phyloP scores from a whole-genome alignment of 208 protist species.

The Crithidia fasciculata region DNA sequence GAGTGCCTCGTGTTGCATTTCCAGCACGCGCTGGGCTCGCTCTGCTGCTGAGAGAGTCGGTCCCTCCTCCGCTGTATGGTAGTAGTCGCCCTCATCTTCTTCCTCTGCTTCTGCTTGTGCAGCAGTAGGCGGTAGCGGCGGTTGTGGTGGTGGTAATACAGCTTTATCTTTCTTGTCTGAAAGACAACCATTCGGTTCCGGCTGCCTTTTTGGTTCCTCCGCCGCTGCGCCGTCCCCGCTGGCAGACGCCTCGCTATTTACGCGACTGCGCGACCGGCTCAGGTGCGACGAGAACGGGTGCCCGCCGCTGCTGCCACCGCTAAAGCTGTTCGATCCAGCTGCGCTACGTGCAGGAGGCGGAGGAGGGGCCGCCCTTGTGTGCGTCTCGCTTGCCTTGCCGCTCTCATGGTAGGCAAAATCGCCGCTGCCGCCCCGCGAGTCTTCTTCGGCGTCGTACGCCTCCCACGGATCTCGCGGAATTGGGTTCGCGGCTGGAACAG shows the following conservation, averaged over 20 bases:
- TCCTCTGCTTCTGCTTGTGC: not conserved
- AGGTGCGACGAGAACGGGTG: conserved; percentile 13
- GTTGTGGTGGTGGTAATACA: too few species aligned
- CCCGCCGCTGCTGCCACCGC: not conserved
- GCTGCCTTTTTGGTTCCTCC: too few species aligned
- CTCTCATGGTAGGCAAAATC: not conserved
- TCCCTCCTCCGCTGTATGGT: conserved; percentile 15
- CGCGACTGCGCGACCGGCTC: conserved; percentile 5
- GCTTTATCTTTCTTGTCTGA: too few species aligned
- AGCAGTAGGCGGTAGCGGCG: not conserved
- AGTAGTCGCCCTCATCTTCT: conserved; percentile 33
- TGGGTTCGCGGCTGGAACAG: not conserved
- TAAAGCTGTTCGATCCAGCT: not conserved
- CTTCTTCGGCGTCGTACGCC: not conserved
- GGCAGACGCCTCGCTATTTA: conserved; percentile 2
- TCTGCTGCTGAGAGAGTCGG: conserved; percentile 54
- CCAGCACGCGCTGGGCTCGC: conserved; percentile 45
- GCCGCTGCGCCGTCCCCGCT: not conserved
- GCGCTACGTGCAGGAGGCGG: not conserved
- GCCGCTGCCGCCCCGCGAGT: too few species aligned
- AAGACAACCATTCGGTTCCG: too few species aligned
- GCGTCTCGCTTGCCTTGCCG: not conserved
- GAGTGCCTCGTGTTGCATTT: conserved; percentile 49
- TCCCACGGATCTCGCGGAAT: conserved; percentile 37
- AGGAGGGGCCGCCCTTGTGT: not conserved